These are phyloP conservation scores for Rhizophora mangle DNA, from an alignment of 345 rosid genomes.

Conservation along the genomic window DNA sequence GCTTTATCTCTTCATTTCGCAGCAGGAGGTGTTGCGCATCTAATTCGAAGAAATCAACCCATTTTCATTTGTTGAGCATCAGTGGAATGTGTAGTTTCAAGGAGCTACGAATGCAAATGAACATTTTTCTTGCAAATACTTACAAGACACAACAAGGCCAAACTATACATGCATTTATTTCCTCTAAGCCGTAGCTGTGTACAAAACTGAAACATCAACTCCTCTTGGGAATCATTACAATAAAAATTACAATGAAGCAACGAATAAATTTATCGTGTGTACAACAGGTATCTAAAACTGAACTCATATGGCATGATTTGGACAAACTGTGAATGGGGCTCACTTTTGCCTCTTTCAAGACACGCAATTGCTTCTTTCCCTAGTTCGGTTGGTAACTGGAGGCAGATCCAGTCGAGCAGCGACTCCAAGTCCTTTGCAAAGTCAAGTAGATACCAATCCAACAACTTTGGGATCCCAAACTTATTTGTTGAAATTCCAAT, in stretches of 20 bases:
- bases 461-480: slow-evolving; percentile 64
- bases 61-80: not conserved
- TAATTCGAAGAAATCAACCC: not conserved
- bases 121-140: slow-evolving; percentile 5
- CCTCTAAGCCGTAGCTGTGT: slow-evolving; percentile 25
- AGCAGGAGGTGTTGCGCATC: not conserved
- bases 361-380: slow-evolving; percentile 65
- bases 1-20: not conserved
- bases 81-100: not conserved
- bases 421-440: slow-evolving; percentile 81
- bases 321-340: slow-evolving; percentile 40
- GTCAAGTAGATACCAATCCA: slow-evolving; percentile 81
- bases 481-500: slow-evolving; percentile 50
- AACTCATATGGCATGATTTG: slow-evolving; percentile 67
- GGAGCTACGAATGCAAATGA: not conserved
- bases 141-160: slow-evolving; percentile 17
- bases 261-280: slow-evolving; percentile 25
- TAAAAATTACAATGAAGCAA: slow-evolving; percentile 13
- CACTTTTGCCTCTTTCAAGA: slow-evolving; percentile 54
- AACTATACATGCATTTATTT: slow-evolving; percentile 14
- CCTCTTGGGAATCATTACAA: slow-evolving; percentile 10
- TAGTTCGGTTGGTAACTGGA: slow-evolving; percentile 71
- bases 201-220: slow-evolving; percentile 27
- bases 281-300: slow-evolving; percentile 68
- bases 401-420: slow-evolving; percentile 81